Evolutionary conservation across 192 early-diverging fungal genomes (phyloP).

Genomic region (Coemansia sp.): DNA sequence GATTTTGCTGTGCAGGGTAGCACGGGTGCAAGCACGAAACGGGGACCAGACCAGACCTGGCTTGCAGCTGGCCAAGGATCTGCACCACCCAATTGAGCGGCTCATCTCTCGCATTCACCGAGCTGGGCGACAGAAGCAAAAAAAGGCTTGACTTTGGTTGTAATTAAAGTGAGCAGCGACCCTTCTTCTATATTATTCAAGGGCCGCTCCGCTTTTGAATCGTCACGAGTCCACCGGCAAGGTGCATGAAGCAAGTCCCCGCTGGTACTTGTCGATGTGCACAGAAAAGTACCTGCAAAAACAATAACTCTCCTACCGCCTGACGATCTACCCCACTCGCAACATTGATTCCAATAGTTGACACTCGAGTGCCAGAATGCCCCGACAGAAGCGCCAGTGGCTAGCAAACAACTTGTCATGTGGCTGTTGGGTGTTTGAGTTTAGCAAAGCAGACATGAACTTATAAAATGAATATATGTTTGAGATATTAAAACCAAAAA

Average conservation of each 20-base stretch:
- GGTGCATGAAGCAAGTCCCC: background rate
- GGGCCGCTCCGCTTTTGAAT: background rate
- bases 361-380: background rate
- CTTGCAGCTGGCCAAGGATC: background rate
- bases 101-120: background rate
- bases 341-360: background rate
- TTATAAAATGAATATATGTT: background rate
- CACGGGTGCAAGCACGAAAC: background rate
- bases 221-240: background rate
- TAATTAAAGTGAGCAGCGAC: background rate
- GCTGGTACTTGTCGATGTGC: background rate
- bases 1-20: background rate
- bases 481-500: background rate
- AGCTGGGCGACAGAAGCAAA: background rate
- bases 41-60: background rate
- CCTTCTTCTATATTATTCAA: background rate
- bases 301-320: background rate
- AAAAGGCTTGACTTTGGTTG: background rate
- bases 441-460: background rate
- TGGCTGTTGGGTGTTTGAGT: too few species aligned
- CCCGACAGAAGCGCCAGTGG: background rate
- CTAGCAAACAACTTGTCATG: background rate
- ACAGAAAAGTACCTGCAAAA: background rate
- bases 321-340: background rate
- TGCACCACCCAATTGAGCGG: background rate